Conservation (phyloP, 768 basidiomycete genomes). For the Paxillus rubicundulus region DNA sequence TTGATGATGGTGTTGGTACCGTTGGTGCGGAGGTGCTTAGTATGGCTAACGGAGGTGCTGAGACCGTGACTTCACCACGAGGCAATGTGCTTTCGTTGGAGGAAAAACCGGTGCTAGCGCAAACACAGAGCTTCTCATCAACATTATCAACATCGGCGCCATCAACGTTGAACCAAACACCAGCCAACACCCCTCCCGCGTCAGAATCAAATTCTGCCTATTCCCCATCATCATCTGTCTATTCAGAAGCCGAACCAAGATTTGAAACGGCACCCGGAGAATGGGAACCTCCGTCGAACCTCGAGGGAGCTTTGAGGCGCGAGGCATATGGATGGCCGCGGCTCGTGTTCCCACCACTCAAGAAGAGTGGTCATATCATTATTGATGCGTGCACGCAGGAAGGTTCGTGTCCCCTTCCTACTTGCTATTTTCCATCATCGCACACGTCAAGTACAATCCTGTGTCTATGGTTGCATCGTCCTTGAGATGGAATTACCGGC, state of each 20-base stretch:
- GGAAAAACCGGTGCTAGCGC: slow-evolving; percentile 10
- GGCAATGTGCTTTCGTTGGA: slow-evolving; percentile 18
- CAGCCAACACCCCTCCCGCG: slow-evolving; percentile 6
- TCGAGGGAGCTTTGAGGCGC: slow-evolving; percentile 55
- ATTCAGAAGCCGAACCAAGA: slow-evolving; percentile 1
- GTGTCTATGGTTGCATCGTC: slow-evolving; percentile 1
- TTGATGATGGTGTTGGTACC: slow-evolving; percentile 16
- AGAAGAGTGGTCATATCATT: slow-evolving; percentile 87
- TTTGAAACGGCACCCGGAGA: slow-evolving; percentile 5
- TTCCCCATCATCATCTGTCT: not conserved
- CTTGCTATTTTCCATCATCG: not conserved
- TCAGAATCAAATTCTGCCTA: not conserved
- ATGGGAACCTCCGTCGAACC: slow-evolving; percentile 28
- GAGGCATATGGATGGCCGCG: slow-evolving; percentile 91
- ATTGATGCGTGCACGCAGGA: slow-evolving; percentile 83
- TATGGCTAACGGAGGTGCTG: slow-evolving; percentile 12
- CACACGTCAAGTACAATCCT: not conserved
- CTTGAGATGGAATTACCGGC: slow-evolving; percentile 2
- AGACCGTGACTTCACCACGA: slow-evolving; percentile 24
- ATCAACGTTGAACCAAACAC: slow-evolving; percentile 8
- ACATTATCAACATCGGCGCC: slow-evolving; percentile 13
- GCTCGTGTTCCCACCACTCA: slow-evolving; percentile 88
- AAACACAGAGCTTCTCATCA: slow-evolving; percentile 10
- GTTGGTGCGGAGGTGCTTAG: slow-evolving; percentile 13
- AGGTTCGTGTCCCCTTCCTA: slow-evolving; percentile 47